A percentile compares a stretch with the other conserved stretches of the same genome.
Conservation (phyloP, 345 rosid species). For the Salix purpurea region DNA sequence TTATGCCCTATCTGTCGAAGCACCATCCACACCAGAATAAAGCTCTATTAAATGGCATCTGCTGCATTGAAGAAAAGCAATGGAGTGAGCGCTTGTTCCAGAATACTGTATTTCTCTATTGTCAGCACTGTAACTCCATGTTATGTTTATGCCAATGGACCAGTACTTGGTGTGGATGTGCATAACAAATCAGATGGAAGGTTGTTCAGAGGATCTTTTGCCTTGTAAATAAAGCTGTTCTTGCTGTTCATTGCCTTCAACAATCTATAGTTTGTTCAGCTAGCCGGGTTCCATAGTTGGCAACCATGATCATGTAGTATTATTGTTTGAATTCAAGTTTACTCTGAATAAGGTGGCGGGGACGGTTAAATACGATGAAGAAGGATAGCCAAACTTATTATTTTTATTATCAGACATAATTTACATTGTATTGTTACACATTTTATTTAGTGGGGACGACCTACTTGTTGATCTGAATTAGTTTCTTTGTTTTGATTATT, state of each 20-base stretch:
- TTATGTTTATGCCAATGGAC: background rate
- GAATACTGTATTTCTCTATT: background rate
- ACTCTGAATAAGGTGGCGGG: background rate
- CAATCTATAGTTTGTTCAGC: background rate
- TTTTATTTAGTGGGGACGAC: too few species aligned
- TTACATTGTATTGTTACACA: too few species aligned
- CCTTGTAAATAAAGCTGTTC: conserved; percentile 2
- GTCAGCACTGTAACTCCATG: background rate
- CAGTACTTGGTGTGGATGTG: background rate
- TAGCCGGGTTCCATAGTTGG: background rate
- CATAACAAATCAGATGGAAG: background rate
- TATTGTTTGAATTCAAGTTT: background rate
- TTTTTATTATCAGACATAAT: too few species aligned
- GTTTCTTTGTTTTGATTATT: too few species aligned
- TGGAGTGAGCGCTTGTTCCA: background rate
- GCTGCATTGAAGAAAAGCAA: background rate
- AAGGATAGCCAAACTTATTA: too few species aligned
- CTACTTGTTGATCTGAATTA: too few species aligned
- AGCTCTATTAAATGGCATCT: conserved; percentile 13
- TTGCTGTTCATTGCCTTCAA: background rate
- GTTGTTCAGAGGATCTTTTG: background rate
- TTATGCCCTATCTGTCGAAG: conserved; percentile 27
- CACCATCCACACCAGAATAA: conserved; percentile 24
- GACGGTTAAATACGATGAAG: too few species aligned
- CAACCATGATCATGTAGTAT: background rate